These are phyloP conservation scores for Paraleonurus japonicus DNA, from an alignment of 257 asterid genomes.

Conservation along the genomic window DNA sequence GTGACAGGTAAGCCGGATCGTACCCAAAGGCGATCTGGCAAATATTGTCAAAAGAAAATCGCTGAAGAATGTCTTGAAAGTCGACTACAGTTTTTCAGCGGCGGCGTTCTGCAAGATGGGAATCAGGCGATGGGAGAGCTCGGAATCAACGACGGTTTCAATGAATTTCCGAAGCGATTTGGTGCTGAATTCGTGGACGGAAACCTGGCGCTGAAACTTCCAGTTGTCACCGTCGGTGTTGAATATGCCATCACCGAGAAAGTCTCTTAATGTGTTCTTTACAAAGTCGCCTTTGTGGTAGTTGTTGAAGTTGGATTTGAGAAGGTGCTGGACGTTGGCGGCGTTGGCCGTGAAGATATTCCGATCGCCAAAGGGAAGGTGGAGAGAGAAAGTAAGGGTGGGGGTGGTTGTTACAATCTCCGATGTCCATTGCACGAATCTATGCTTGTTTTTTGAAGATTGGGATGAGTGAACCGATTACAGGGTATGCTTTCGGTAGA, in stretches of 20 bases:
- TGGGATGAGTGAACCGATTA: no score
- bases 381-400: neutral
- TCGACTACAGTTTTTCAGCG: constrained; percentile 18
- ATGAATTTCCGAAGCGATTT: constrained; percentile 41
- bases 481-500: no score
- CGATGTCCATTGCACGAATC: neutral
- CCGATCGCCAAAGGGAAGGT: neutral
- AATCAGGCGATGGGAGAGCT: constrained; percentile 32
- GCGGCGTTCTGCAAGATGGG: constrained; percentile 34
- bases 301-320: neutral
- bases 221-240: constrained; percentile 44
- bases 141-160: constrained; percentile 34
- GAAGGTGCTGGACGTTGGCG: neutral
- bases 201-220: constrained; percentile 47
- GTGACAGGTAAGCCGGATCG: constrained; percentile 38
- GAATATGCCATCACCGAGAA: constrained; percentile 38
- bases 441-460: neutral
- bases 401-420: neutral
- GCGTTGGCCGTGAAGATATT: neutral
- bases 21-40: constrained; percentile 44
- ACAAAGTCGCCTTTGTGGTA: neutral
- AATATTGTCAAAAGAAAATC: constrained; percentile 43
- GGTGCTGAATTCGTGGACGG: constrained; percentile 46
- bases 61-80: constrained; percentile 36
- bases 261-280: neutral